Percentiles rank a stretch among this genome's conserved stretches.
Conservation (phyloP, 768 basidiomycete genomes). For the Mycena latifolia region DNA sequence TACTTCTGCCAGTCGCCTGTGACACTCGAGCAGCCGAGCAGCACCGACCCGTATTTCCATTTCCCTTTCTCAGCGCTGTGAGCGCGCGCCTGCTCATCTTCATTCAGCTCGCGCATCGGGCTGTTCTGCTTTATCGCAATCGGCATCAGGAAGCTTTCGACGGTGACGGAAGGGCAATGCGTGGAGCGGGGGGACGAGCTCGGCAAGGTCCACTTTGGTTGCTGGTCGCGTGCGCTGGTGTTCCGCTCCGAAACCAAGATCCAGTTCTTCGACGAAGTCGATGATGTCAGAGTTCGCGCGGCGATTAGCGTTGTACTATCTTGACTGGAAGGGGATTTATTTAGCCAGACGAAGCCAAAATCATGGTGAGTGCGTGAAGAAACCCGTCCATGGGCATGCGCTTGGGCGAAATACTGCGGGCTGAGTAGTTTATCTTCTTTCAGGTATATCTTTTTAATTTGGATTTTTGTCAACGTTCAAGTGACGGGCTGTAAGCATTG, state of each 20-base stretch:
- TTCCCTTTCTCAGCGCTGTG: constrained; percentile 45
- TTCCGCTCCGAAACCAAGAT: constrained; percentile 46
- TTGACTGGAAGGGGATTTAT: no score
- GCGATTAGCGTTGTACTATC: not conserved
- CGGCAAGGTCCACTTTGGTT: constrained; percentile 66
- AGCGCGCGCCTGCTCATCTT: constrained; percentile 59
- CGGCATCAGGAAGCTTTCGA: constrained; percentile 62
- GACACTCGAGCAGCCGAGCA: constrained; percentile 27
- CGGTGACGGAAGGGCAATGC: constrained; percentile 53
- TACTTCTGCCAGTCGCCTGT: constrained; percentile 52
- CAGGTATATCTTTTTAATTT: no score
- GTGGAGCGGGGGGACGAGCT: constrained; percentile 61
- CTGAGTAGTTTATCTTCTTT: no score
- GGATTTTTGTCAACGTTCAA: no score
- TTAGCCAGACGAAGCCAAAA: no score
- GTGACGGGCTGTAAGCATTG: no score
- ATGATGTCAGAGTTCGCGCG: not conserved
- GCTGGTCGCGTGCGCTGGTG: constrained; percentile 58
- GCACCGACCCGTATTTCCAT: constrained; percentile 25
- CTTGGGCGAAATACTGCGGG: no score
- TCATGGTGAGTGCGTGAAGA: no score
- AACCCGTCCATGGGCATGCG: no score
- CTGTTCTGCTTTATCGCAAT: constrained; percentile 58
- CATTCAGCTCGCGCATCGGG: constrained; percentile 57
- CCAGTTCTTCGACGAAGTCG: not conserved